Conservation (phyloP, 2,329 filamentous ascomycete genomes). For the Teratosphaeria epicoccoides region DNA sequence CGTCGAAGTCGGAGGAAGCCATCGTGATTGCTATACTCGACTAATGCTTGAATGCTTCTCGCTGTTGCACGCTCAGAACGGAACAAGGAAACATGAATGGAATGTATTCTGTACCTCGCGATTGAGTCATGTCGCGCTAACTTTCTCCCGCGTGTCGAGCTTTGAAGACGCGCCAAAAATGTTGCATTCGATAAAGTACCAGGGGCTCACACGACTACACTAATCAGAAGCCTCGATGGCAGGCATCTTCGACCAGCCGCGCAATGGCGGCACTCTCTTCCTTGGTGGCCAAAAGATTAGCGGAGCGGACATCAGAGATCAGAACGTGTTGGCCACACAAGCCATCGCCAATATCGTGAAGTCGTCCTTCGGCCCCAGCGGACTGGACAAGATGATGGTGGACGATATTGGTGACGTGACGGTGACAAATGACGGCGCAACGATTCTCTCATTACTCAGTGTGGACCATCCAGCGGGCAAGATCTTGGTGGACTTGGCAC, state of each 20-base stretch:
- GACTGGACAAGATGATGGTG: constrained; percentile 99
- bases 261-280: constrained; percentile 88
- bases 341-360: constrained; percentile 98
- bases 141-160: too few relatives aligned
- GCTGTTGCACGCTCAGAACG: too few relatives aligned
- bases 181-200: neutral
- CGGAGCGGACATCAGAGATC: constrained; percentile 89
- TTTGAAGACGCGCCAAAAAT: neutral
- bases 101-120: neutral
- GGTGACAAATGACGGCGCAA: constrained; percentile 96
- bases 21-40: neutral
- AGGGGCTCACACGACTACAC: neutral
- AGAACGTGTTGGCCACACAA: constrained; percentile 93
- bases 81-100: neutral
- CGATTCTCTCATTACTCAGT: constrained; percentile 87
- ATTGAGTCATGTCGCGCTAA: neutral
- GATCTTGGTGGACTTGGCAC: constrained; percentile 92
- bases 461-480: constrained; percentile 97
- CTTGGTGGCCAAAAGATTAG: constrained; percentile 96
- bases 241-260: constrained; percentile 89
- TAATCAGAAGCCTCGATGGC: constrained; percentile 53
- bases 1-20: constrained; percentile 27
- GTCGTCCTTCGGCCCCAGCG: constrained; percentile 94
- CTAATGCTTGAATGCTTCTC: neutral
- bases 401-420: constrained; percentile 99